A percentile compares a stretch with the other conserved stretches of the same genome.
Conservation (phyloP, 208 protist species). For the Trypanosoma mega region DNA sequence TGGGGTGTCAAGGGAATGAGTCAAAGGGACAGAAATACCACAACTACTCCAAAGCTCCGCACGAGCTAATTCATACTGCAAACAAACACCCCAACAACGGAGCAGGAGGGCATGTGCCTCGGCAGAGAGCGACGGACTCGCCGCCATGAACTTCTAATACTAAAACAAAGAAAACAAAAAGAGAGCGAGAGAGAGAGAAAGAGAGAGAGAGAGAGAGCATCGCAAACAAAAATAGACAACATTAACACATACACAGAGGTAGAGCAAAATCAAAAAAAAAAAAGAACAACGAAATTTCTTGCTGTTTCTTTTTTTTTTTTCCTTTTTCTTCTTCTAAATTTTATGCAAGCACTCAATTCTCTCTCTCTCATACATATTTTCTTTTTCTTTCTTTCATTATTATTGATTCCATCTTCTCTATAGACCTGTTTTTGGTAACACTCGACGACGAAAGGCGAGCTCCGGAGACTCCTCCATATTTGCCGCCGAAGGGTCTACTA, state of each 20-base stretch:
- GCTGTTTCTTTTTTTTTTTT: no score
- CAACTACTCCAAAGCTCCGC: constrained; percentile 8
- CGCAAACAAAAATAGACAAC: neutral
- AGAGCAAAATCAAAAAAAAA: constrained; percentile 7
- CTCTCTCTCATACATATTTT: neutral
- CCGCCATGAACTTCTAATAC: neutral
- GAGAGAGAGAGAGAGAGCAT: neutral
- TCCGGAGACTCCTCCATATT: constrained; percentile 20
- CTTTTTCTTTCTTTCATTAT: neutral
- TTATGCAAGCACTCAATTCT: no score
- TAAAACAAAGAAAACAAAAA: neutral
- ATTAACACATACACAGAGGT: neutral
- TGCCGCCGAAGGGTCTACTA: constrained; percentile 8
- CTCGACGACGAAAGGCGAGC: neutral
- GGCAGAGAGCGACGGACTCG: neutral
- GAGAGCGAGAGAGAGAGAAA: neutral
- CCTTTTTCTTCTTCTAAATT: no score
- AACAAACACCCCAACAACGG: constrained; percentile 18
- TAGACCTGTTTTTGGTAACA: constrained; percentile 8
- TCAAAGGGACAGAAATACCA: neutral
- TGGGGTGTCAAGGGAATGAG: neutral
- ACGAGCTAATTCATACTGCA: constrained; percentile 14
- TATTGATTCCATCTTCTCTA: neutral
- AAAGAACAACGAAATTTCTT: no score
- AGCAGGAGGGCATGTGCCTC: neutral